Conservation (phyloP, 148 eudicot genomes). For the Arctostaphylos glauca region DNA sequence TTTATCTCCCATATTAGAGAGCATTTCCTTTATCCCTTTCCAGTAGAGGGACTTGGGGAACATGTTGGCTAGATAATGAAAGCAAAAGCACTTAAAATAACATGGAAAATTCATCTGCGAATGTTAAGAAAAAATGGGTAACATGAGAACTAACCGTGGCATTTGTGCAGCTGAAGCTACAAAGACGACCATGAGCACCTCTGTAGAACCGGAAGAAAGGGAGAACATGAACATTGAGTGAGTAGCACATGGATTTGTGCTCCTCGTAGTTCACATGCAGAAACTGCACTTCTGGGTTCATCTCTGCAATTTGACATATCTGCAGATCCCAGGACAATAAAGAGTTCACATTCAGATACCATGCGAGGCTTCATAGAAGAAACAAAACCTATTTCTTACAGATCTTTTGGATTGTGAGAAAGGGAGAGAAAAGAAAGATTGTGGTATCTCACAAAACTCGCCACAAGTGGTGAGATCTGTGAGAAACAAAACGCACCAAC, state of each 20-base stretch:
- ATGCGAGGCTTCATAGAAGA: background rate
- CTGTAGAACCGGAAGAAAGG: constrained; percentile 88
- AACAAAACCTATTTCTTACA: background rate
- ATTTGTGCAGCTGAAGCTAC: constrained; percentile 90
- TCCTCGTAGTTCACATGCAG: constrained; percentile 78
- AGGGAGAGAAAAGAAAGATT: background rate
- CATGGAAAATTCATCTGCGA: background rate
- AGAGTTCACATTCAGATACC: background rate
- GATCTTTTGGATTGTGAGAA: background rate
- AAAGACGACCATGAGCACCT: constrained; percentile 75
- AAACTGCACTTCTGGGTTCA: constrained; percentile 82
- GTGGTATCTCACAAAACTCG: background rate
- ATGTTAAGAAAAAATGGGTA: background rate
- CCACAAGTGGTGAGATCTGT: background rate
- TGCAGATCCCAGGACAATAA: constrained; percentile 22
- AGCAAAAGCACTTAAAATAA: background rate
- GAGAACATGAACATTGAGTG: constrained; percentile 80
- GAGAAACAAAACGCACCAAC: background rate
- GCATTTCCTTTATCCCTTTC: too few species aligned
- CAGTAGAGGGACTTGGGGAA: background rate
- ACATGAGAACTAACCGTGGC: constrained; percentile 60
- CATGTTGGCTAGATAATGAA: background rate
- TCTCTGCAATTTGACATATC: constrained; percentile 82
- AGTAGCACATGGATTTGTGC: constrained; percentile 83
- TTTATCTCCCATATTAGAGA: background rate